phyloP scores from a whole-genome alignment of 176 grass and related monocot genomes.

The Musa acuminata region DNA sequence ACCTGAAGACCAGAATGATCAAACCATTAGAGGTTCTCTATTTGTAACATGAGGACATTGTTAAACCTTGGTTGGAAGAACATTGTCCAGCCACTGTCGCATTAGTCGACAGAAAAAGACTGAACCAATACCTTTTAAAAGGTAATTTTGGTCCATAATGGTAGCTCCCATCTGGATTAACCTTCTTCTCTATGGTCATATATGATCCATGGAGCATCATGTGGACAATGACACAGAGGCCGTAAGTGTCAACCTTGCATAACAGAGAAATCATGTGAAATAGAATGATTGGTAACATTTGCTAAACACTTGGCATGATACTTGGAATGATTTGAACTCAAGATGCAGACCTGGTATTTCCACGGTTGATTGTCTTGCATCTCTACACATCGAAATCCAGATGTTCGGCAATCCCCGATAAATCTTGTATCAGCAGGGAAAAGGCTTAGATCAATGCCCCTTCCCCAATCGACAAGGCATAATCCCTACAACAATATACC shows the following conservation, averaged over 20 bases:
- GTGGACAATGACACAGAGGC: conserved; percentile 71
- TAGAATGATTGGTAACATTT: neutral
- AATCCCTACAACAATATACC: conserved; percentile 53
- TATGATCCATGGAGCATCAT: conserved; percentile 70
- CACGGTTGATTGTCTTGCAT: conserved; percentile 73
- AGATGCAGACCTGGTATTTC: conserved; percentile 51
- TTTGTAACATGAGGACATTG: neutral
- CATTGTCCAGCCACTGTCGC: neutral
- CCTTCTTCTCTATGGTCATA: conserved; percentile 57
- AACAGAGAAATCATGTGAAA: neutral
- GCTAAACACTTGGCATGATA: neutral
- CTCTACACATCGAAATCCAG: conserved; percentile 72
- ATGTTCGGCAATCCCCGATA: conserved; percentile 51
- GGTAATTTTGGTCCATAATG: conserved; percentile 46
- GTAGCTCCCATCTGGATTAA: conserved; percentile 38
- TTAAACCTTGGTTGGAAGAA: neutral
- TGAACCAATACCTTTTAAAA: conserved; percentile 53
- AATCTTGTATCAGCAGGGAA: conserved; percentile 49
- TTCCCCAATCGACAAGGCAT: conserved; percentile 90
- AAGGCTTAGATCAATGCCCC: conserved; percentile 64
- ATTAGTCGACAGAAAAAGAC: neutral
- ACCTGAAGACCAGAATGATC: conserved; percentile 36
- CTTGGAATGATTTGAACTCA: neutral
- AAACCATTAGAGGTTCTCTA: neutral
- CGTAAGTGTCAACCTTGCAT: conserved; percentile 58